Base-by-base conservation (phyloP, 139 green algal genomes). In the Chlamydomonas applanata region DNA sequence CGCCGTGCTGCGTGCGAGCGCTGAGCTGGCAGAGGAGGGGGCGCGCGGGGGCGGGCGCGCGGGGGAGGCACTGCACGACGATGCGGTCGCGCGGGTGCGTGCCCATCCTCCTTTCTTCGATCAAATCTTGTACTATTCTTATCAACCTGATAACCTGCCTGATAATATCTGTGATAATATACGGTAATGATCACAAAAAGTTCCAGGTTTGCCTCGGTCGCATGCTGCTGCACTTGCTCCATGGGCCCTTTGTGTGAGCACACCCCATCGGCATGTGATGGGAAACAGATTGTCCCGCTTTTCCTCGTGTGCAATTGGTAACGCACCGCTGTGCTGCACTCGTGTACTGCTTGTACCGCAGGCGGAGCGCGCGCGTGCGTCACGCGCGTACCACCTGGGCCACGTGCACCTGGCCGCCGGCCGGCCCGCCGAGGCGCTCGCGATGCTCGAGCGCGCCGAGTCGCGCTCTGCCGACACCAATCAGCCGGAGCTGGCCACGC, bases 21-120 rank as follows among this genome's bases (percentile, higher is more conserved):
- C 75, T n/a, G 86, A 93, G 30, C 77, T 94, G 60, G 77, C 77
- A 45, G 89, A 94, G 22, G 52, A 92, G 67, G 86, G 85, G 4
- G 83, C 77, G 4, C 57, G 75, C 19, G 40, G 90, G 61, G 83
- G 88, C 49, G 89, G 89, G 24, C 69, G 83, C 1, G 34, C 40
- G 35, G 89, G 88, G 4, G 89, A 93, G 82, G 62, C 40, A 32
- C 73, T 94, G 64, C 79, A 85, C 59, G 79, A 85, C 32, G 64
- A 40, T 53, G 70, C 70, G 46, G 17, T 66, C 46, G 57, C 62
- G 25, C 70, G 59, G 74, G 74, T 80, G 56, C 3, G 74, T 49
- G 40, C 40, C 11, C 7, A 7, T 7, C 7, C 40, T 11, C 11
- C 7, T 7, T 49, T 11, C 40, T 19, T 7, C 7, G 40, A 7